Evolutionary conservation across 2,329 filamentous ascomycete genomes (phyloP), one percentile per base, ranked within the genome.

Genomic region (Venturia oleaginea): DNA sequence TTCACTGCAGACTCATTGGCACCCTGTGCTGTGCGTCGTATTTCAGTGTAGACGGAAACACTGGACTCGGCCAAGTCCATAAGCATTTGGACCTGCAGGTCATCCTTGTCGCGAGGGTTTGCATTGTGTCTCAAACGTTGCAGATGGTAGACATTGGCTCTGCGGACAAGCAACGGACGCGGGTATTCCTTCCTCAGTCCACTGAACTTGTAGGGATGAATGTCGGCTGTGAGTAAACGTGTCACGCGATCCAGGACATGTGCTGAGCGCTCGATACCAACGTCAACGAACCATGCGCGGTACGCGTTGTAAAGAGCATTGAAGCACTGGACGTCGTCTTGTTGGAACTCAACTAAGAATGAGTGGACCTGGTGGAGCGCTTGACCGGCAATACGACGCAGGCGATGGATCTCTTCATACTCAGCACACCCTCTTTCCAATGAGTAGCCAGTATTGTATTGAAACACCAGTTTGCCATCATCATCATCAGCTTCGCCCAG

Each of bases 321-420:
- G 77, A 99, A 99, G 76, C 92, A 97, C 19, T 90, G 86, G 0
- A 99, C 94, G 73, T 99, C 94, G 72, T 99, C 94, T 73, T 97
- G 91, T 72, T 96, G 92, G 66, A 93, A 87, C 67, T 86, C 79
- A 22, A 85, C 87, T 65, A 99, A 79, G 78, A 97, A 99, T 1
- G 81, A 77, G 75, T 99, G 95, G 0, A 95, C 91, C 64, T 84
- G 84, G 67, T 94, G 93, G 30, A 99, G 79, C 0, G 93, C 83
- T 70, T 86, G 83, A 6, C 95, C 94, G 40, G 95, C 84, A 61
- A 88, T 83, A 67, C 93, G 88, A 42, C 94, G 89, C 59, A 96
- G 81, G 42, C 85, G 81, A 71, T 99, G 94, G 19, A 99, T 87
- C 42, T 85, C 83, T 51, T 82, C 79, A 75, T 96, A 97, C 2